These are phyloP conservation scores for Fusarium nygamai DNA, from an alignment of 2,329 filamentous ascomycete species.

Conservation along the genomic window DNA sequence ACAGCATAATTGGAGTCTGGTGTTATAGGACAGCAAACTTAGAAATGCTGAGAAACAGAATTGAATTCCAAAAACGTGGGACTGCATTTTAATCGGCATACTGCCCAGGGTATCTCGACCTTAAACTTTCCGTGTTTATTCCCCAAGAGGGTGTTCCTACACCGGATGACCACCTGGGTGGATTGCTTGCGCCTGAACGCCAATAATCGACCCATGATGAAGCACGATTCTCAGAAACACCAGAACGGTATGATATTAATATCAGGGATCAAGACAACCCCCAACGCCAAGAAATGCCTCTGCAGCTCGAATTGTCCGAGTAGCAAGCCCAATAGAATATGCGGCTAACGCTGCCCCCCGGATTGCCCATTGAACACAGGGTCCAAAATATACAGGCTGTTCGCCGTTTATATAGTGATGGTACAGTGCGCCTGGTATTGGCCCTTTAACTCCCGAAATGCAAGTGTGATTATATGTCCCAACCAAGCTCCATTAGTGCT, in stretches of 20 bases:
- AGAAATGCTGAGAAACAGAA: background rate
- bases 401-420: slow-evolving; percentile 33
- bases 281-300: slow-evolving; percentile 18
- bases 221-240: background rate
- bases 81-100: background rate
- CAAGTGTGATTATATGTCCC: slow-evolving; percentile 34
- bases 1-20: slow-evolving; percentile 20
- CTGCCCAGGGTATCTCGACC: slow-evolving; percentile 7
- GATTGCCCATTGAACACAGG: slow-evolving; percentile 1
- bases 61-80: background rate
- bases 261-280: background rate
- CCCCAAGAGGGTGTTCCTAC: background rate
- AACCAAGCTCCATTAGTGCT: slow-evolving; percentile 38
- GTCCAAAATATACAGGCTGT: slow-evolving; percentile 12
- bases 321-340: slow-evolving; percentile 3
- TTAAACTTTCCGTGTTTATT: background rate
- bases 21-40: background rate
- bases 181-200: background rate
- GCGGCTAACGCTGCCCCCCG: background rate
- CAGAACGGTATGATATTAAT: background rate
- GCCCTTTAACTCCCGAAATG: slow-evolving; percentile 40
- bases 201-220: background rate
- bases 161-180: background rate
- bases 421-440: slow-evolving; percentile 37
- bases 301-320: background rate